These are phyloP conservation scores for Musa schizocarpa DNA, from an alignment of 176 grass and related monocot genomes.

Conservation along the genomic window DNA sequence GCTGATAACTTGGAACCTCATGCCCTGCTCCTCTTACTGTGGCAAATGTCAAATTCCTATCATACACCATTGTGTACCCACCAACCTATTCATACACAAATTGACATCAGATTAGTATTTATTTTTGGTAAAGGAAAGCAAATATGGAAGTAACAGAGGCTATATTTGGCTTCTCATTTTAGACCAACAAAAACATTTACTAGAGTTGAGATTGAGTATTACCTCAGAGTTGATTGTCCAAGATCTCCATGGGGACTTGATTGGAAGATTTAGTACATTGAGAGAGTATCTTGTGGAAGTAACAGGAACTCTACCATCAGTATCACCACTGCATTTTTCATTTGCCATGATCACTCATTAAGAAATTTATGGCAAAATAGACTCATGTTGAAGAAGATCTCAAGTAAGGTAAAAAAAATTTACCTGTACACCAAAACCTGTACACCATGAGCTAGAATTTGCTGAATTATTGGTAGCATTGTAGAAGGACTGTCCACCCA, in stretches of 20 bases:
- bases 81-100: constrained; percentile 42
- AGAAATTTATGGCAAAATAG: not conserved
- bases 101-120: not conserved
- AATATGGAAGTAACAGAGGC: not conserved
- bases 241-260: constrained; percentile 41
- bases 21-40: constrained; percentile 88
- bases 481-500: constrained; percentile 49
- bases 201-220: not conserved
- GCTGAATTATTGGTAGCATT: constrained; percentile 45
- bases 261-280: constrained; percentile 49
- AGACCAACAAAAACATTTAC: not conserved
- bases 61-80: constrained; percentile 44
- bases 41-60: constrained; percentile 63
- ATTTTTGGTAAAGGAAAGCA: not conserved
- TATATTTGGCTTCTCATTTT: not conserved
- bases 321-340: constrained; percentile 45
- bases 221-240: constrained; percentile 61
- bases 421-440: constrained; percentile 82
- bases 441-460: constrained; percentile 40
- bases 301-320: constrained; percentile 55
- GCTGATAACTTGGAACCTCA: constrained; percentile 74
- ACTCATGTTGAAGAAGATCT: not conserved
- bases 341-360: not conserved
- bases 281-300: constrained; percentile 81
- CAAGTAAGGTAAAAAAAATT: not conserved